A percentile compares a stretch with the other conserved stretches of the same genome.
Evolutionary conservation across 73 alveolate species (phyloP).

Genomic region (Paramecium biaurelia): DNA sequence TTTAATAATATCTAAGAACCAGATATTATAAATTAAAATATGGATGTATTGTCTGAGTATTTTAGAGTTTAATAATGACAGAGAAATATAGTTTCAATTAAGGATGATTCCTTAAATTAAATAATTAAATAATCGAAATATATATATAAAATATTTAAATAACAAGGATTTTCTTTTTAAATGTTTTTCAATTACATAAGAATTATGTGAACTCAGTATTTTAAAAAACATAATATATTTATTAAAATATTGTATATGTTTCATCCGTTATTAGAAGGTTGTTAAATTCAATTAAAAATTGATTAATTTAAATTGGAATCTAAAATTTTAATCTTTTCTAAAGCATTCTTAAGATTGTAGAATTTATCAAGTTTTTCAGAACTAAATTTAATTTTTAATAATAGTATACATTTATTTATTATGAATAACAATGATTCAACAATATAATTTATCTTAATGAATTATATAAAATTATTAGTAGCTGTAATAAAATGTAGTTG

Average conservation of each 20-base stretch:
- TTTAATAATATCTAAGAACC: background rate
- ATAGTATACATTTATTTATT: background rate
- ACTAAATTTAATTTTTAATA: background rate
- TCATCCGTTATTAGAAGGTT: background rate
- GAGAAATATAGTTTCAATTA: background rate
- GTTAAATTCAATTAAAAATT: background rate
- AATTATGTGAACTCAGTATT: background rate
- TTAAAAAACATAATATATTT: background rate
- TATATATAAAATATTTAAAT: too few species aligned
- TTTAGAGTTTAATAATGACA: background rate
- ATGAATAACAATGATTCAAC: background rate
- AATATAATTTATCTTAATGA: background rate
- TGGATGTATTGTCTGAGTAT: background rate
- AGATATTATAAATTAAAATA: background rate
- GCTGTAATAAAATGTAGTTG: background rate
- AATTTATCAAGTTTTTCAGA: background rate
- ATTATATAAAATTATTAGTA: background rate
- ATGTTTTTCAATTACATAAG: background rate
- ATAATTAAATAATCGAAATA: background rate
- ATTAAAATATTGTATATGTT: too few species aligned
- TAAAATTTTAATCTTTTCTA: background rate
- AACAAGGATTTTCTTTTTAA: background rate
- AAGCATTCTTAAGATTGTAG: background rate
- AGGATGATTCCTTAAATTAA: background rate
- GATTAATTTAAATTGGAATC: background rate